phyloP scores from a whole-genome alignment of 306 rosid genomes.

The Citrullus amarus region DNA sequence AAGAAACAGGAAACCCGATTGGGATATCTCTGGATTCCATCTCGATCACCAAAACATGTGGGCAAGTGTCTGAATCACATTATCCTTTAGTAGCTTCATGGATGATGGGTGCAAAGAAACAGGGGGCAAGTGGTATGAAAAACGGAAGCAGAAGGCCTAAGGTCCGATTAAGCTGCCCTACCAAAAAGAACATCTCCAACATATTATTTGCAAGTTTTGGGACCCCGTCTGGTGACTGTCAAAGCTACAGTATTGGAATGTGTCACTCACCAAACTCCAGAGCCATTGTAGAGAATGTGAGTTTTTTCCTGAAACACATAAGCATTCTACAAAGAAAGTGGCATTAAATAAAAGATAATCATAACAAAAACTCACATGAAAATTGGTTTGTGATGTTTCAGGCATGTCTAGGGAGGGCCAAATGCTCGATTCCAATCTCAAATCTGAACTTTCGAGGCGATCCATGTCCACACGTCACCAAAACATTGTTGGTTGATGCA shows the following conservation, averaged over 20 bases:
- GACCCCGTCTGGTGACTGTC: constrained; percentile 33
- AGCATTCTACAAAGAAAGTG: not conserved
- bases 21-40: constrained; percentile 28
- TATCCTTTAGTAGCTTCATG: constrained; percentile 23
- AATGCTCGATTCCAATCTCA: constrained; percentile 24
- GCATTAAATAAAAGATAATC: not conserved
- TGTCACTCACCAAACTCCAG: constrained; percentile 27
- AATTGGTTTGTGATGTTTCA: constrained; percentile 6
- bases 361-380: not conserved
- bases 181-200: constrained; percentile 21
- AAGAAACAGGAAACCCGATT: constrained; percentile 57
- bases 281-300: constrained; percentile 23
- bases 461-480: constrained; percentile 25
- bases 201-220: constrained; percentile 41
- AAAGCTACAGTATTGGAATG: constrained; percentile 18
- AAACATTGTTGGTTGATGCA: constrained; percentile 34
- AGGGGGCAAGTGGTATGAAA: not conserved
- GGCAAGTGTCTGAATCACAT: constrained; percentile 27
- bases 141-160: not conserved
- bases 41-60: constrained; percentile 17
- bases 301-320: not conserved
- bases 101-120: constrained; percentile 12
- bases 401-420: constrained; percentile 34
- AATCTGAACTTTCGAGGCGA: constrained; percentile 21
- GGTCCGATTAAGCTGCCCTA: constrained; percentile 23